Evolutionary conservation across 257 asterid genomes (phyloP).

Genomic region (Nicotiana tabacum): DNA sequence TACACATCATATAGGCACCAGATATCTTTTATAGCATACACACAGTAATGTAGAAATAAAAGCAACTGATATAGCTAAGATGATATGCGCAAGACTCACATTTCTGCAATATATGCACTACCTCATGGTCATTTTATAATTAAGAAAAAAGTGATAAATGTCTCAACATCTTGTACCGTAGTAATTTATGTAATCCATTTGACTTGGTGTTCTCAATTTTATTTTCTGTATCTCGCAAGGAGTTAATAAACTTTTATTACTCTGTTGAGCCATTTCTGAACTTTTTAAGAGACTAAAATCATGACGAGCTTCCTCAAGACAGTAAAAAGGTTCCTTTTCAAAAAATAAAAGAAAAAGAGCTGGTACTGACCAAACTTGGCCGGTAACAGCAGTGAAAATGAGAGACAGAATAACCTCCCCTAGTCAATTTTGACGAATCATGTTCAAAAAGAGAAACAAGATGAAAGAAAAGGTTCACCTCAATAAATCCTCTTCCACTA

Average conservation of each 20-base stretch:
- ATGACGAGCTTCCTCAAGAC: neutral
- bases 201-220: neutral
- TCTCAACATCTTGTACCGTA: neutral
- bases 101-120: neutral
- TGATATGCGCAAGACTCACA: neutral
- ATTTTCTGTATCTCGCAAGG: neutral
- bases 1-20: neutral
- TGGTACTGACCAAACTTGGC: neutral
- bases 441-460: neutral
- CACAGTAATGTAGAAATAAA: neutral
- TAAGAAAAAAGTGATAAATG: neutral
- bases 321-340: neutral
- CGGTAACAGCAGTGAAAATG: neutral
- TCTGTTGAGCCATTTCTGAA: neutral
- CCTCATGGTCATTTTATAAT: neutral
- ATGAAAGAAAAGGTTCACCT: slow-evolving; percentile 32
- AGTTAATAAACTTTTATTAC: neutral
- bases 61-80: neutral
- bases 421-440: neutral
- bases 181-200: neutral
- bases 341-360: neutral
- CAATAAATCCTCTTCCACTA: slow-evolving; percentile 71
- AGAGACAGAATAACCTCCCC: neutral
- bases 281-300: neutral
- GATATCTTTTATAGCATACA: neutral